Evolutionary conservation across 2,329 filamentous ascomycete genomes (phyloP).

Genomic region (Botrytis porri): DNA sequence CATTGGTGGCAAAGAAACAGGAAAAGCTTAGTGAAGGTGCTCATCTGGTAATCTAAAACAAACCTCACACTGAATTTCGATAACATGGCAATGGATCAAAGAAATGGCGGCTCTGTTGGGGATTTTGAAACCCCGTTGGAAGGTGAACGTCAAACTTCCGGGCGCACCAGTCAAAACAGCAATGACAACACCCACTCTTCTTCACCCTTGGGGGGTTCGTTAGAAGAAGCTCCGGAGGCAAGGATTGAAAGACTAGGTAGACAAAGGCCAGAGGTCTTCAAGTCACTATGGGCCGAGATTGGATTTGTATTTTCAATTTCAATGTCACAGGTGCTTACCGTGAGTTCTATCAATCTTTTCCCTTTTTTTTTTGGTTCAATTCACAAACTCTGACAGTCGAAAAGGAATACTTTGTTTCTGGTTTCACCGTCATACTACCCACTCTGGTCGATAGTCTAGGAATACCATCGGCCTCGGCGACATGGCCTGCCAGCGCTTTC

Average conservation of each 20-base stretch:
- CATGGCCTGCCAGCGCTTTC: constrained; percentile 62
- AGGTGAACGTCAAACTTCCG: constrained; percentile 1
- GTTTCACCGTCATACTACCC: constrained; percentile 72
- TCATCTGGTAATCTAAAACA: neutral
- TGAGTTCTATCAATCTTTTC: constrained; percentile 34
- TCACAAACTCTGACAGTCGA: constrained; percentile 1
- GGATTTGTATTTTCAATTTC: constrained; percentile 59
- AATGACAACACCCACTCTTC: neutral
- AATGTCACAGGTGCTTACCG: constrained; percentile 56
- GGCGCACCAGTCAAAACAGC: neutral
- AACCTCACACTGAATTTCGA: neutral
- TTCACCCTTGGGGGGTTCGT: neutral
- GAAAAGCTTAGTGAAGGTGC: neutral
- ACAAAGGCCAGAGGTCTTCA: constrained; percentile 54
- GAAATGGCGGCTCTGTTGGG: neutral
- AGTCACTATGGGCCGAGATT: constrained; percentile 50
- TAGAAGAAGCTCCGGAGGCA: constrained; percentile 36
- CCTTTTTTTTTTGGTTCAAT: neutral
- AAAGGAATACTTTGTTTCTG: constrained; percentile 66
- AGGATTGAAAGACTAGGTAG: constrained; percentile 55
- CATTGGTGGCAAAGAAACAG: neutral
- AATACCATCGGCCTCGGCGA: constrained; percentile 59
- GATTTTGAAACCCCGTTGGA: neutral
- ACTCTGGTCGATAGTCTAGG: constrained; percentile 58
- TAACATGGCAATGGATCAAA: neutral